Base-by-base conservation (phyloP, 345 rosid species). In the Murraya paniculata region DNA sequence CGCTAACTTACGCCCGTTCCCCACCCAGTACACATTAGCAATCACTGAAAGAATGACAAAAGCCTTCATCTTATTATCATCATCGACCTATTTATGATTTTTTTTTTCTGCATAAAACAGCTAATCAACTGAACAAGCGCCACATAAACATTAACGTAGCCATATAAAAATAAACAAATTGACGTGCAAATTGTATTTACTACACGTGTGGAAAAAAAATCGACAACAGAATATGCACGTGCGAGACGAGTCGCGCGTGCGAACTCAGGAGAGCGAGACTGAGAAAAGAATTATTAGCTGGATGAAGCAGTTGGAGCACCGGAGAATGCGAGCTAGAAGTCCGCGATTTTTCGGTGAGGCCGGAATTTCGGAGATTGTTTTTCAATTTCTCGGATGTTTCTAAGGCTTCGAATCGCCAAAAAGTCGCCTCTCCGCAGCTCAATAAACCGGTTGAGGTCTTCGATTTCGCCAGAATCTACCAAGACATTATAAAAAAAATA, bases 301-400 rank as follows among this genome's bases (percentile, higher is more conserved):
- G 78, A 16, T 5, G 21, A 24, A 1, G 30, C 7, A 9, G 36
- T 38, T 19, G 72, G 55, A 67, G 39, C 18, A 41, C 65, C 79
- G 7, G 69, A 64, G 8, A 74, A 74, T 19, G 48, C 78, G 35
- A 77, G 62, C 78, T 86, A 95, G 84, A 89, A 87, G 76, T 85
- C 88, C 77, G 92, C 96, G 57, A 87, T 73, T 90, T 95, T 93
- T 73, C 99, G 80, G 92, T 88, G 90, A 36, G 80, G 72, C 61
- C 90, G 90, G 67, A 81, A 81, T 82, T 82, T 88, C 30, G 77
- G 59, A 19, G 77, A 9, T 39, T 74, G 84, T 60, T 80, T 86
- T 24, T 81, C 87, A 9, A 86, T 73, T 80, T 87, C 94, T 76
- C 78, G 94, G 77, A 95, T 78, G 82, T 88, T 93, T 84, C 92